Conservation (phyloP, 768 basidiomycete species). For the Tephrocybe sp. region DNA sequence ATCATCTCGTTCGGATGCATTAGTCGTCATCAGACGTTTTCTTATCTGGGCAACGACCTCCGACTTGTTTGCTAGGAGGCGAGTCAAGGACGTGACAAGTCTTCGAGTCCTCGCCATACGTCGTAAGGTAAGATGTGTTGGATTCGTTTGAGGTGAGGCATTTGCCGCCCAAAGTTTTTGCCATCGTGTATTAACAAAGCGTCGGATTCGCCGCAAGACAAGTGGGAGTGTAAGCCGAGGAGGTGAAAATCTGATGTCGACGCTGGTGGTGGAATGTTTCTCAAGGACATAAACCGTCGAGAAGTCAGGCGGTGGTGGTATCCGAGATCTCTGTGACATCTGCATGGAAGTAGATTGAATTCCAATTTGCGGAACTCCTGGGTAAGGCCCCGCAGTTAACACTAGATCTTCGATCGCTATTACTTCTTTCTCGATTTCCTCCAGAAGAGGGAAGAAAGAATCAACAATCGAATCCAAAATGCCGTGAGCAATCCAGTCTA, state of each 20-base stretch:
- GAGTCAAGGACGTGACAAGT: conserved; percentile 73
- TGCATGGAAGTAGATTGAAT: not conserved
- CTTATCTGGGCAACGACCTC: conserved; percentile 79
- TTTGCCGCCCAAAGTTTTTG: conserved; percentile 11
- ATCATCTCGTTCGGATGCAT: conserved; percentile 40
- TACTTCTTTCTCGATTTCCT: conserved; percentile 79
- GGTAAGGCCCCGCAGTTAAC: conserved; percentile 27
- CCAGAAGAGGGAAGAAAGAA: conserved; percentile 83
- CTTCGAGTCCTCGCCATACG: conserved; percentile 79
- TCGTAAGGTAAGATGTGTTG: conserved; percentile 51
- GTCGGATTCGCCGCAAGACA: conserved; percentile 32
- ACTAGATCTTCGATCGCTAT: conserved; percentile 74
- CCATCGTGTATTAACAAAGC: conserved; percentile 27
- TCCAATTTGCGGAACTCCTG: not conserved
- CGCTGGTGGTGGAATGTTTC: conserved; percentile 17
- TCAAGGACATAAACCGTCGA: not conserved
- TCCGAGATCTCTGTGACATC: not conserved
- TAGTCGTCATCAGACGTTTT: conserved; percentile 61
- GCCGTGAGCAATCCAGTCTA: conserved; percentile 94
- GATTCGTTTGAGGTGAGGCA: conserved; percentile 23
- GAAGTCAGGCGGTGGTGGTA: not conserved
- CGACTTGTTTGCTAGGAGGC: conserved; percentile 76
- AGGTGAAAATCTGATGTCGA: conserved; percentile 28
- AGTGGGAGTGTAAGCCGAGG: conserved; percentile 33
- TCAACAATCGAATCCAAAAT: conserved; percentile 93